Base-by-base conservation (phyloP, 1,284 basidiomycete genomes). In the Pseudozyma hubeiensis region DNA sequence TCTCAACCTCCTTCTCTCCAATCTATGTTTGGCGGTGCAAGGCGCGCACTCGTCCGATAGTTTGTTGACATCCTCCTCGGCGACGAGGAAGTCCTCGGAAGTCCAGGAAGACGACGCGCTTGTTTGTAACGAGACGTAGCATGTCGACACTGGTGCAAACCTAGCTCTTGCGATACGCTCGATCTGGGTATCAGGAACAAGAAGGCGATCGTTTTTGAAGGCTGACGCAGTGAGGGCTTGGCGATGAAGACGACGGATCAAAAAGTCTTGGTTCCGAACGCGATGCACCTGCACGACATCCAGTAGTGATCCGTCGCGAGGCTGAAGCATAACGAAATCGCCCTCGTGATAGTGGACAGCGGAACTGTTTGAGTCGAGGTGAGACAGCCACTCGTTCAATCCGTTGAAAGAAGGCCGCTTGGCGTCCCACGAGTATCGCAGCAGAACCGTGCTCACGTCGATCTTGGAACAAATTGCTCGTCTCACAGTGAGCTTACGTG, bases 171-270 rank as follows among this genome's bases (percentile, higher is more conserved):
- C 44, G 19, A 61, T 44, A 1, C 44, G 43, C 3, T 41, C 19
- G 8, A 67, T 13, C 8, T 57, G 30, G 0, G 5, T 1, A 4
- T 16, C 13, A 10, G 70, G 70, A 4, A 37, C 0, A 5, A 74
- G 61, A 4, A 64, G 62, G 8, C 53, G 49, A 9, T 74, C 70
- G 29, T 74, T 45, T 33, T 45, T 64, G 65, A 74, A 74, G 13
- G 5, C 24, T 10, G 5, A 24, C 6, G 30, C 9, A 2, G 45
- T 29, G 2, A 44, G 4, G 13, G 47, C 31, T 33, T 62, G 59
- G 4, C 68, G 68, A 33, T 40, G 5, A 7, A 66, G 45, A 1
- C 24, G 24, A 2, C 68, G 59, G 0, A 71, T 40, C 0, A 29
- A 4, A 0, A 71, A 52, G 29, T 34, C 5, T 1, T 34, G 37